Evolutionary conservation across 306 rosid genomes (phyloP).

Genomic region (Cicer arietinum): DNA sequence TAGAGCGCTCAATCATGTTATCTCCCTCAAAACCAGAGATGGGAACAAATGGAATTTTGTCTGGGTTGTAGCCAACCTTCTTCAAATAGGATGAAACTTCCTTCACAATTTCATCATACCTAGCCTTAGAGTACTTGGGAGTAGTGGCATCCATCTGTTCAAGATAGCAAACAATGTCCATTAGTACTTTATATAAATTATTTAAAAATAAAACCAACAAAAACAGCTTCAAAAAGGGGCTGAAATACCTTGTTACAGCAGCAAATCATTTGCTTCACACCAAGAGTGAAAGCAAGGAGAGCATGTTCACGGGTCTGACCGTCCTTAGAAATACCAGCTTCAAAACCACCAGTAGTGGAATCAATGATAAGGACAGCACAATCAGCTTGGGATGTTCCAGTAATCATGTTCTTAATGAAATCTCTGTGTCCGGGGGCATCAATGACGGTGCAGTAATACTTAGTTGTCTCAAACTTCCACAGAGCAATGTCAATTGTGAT

Average conservation of each 20-base stretch:
- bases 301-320: neutral
- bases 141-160: constrained; percentile 18
- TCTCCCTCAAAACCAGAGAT: constrained; percentile 9
- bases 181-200: neutral
- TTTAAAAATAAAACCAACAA: neutral
- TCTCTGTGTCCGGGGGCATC: constrained; percentile 12
- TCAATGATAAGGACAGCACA: neutral
- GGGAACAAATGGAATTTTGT: neutral
- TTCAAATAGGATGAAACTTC: constrained; percentile 11
- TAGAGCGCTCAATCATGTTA: no score
- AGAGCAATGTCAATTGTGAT: constrained; percentile 12
- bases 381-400: constrained; percentile 1
- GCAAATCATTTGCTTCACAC: constrained; percentile 1
- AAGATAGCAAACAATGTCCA: neutral
- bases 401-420: constrained; percentile 5
- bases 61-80: neutral
- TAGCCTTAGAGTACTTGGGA: neutral
- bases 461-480: constrained; percentile 22
- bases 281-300: no score
- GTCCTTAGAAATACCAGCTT: neutral
- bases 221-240: no score
- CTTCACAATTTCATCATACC: constrained; percentile 19
- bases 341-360: neutral
- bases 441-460: constrained; percentile 18
- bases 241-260: constrained; percentile 9